These are phyloP conservation scores for Priceomyces haplophilus DNA, from an alignment of 805 yeast species.

Conservation along the genomic window DNA sequence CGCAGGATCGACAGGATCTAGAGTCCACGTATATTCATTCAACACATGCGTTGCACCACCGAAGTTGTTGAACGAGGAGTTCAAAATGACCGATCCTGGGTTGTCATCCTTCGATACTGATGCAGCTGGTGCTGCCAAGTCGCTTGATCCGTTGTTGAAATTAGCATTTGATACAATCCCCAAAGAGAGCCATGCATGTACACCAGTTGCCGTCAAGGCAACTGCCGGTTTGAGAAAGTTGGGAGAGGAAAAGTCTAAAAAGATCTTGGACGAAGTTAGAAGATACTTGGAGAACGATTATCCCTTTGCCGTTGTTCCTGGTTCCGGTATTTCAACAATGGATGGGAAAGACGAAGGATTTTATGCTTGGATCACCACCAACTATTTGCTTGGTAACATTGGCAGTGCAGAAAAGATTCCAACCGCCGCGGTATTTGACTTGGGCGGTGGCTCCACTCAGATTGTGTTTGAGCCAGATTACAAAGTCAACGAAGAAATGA, in stretches of 20 bases:
- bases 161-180: constrained; percentile 80
- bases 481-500: constrained; percentile 59
- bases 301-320: constrained; percentile 89
- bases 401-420: constrained; percentile 73
- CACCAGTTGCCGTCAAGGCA: constrained; percentile 96
- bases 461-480: constrained; percentile 95
- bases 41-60: constrained; percentile 87
- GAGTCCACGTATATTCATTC: constrained; percentile 91
- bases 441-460: constrained; percentile 99
- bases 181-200: constrained; percentile 63
- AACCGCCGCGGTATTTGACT: constrained; percentile 95
- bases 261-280: constrained; percentile 75
- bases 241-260: constrained; percentile 69
- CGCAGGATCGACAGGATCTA: constrained; percentile 97
- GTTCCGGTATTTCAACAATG: constrained; percentile 89
- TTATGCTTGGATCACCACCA: constrained; percentile 97
- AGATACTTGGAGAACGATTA: constrained; percentile 70
- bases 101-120: constrained; percentile 81
- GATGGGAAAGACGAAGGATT: constrained; percentile 97
- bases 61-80: constrained; percentile 69
- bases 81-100: constrained; percentile 90
- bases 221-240: constrained; percentile 92
- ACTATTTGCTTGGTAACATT: constrained; percentile 89
- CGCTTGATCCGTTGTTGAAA: constrained; percentile 78
- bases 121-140: constrained; percentile 80